Base-by-base conservation (phyloP, 202 grass and related monocot species). In the Saccharum hybrid region DNA sequence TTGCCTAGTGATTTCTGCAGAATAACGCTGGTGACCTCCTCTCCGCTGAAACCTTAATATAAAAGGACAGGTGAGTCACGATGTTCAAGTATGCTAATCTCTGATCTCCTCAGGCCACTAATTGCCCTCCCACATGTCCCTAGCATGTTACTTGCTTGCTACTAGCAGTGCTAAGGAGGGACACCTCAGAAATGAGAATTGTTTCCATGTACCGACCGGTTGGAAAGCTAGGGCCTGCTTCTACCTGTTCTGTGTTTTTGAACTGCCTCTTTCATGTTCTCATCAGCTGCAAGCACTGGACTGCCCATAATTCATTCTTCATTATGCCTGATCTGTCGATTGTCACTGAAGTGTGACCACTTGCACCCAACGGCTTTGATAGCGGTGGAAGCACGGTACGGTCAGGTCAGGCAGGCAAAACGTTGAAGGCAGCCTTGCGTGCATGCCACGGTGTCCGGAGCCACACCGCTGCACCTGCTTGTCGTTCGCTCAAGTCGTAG, bases 1-100 rank as follows among this genome's bases (percentile, higher is more conserved):
- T 16, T 78, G 8, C 38, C 39, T 90, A 63, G 79, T 75, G 66
- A 79, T 86, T 43, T 74, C 74, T 83, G 66, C 56, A 59, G 61
- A 74, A 36, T 89, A 68, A 72, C 23, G 8, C 28, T 36, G 7
- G 56, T 73, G 59, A 15, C 9, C 28, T 37, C 59, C 22, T 79
- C 74, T 65, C 33, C 21, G 14, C 39, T n/a, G 46, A 57, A 72
- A 77, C 18, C 56, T 23, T 43, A 66, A 23, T 52, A 66, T 54
- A 14, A 34, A 16, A 48, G 63, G 48, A 15, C 63, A 84, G 48
- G 8, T 19, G 61, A 49, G 6, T 64, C 15, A 60, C 38, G 15
- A 13, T 42, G 30, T 63, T 36, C 62, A 23, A 57, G 16, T 78
- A 39, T 46, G 14, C 75, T 74, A 38, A n/a, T 60, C 22, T 52